Conservation (phyloP, 371 early-diverging fungal genomes). For the Nematocida homosporus region DNA sequence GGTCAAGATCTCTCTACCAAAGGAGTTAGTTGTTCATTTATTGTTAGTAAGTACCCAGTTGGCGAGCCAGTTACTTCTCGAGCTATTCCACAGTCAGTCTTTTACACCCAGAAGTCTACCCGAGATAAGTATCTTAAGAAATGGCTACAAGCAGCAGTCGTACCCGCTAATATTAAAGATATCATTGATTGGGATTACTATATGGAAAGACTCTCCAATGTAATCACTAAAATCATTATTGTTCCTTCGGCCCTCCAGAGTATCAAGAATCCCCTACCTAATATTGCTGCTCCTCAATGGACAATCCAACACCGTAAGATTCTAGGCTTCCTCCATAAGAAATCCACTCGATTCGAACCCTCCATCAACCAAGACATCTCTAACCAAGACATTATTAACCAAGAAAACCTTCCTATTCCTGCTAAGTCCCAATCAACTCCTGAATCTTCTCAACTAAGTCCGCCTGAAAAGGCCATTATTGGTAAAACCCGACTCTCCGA, state of each 20-base stretch:
- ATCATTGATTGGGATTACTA: constrained; percentile 98
- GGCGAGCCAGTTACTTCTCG: constrained; percentile 85
- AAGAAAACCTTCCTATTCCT: neutral
- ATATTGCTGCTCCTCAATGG: constrained; percentile 86
- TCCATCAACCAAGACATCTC: no score
- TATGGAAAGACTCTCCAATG: constrained; percentile 83
- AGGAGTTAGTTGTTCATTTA: constrained; percentile 88
- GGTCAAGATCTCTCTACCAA: constrained; percentile 91
- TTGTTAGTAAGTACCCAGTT: constrained; percentile 80
- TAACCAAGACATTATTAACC: neutral
- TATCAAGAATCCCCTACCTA: constrained; percentile 81
- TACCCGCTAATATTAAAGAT: constrained; percentile 75
- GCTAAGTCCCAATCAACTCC: neutral
- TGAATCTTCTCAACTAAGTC: no score
- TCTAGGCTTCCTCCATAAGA: constrained; percentile 1
- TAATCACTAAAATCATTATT: constrained; percentile 90
- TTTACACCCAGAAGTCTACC: constrained; percentile 76
- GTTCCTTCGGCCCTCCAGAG: constrained; percentile 96
- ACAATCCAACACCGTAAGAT: constrained; percentile 8
- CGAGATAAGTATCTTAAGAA: constrained; percentile 78
- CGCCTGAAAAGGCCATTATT: no score
- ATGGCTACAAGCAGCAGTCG: constrained; percentile 73
- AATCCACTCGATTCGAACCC: no score
- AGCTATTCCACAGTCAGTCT: constrained; percentile 89
- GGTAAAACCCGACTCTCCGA: neutral